phyloP scores from a whole-genome alignment of 441 rosid genomes.

The Brassica hybrid region DNA sequence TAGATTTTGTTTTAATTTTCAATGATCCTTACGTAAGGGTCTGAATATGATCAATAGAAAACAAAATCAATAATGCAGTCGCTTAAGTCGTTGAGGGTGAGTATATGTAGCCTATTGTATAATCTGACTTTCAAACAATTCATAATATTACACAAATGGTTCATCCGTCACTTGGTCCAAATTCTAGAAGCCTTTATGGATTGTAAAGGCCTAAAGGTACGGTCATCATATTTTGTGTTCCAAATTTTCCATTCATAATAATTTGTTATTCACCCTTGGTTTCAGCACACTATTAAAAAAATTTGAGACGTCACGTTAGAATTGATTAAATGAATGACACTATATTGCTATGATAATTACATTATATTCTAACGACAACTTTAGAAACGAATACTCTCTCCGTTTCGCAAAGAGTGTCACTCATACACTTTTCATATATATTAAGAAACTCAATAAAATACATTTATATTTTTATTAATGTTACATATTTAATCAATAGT shows the following conservation, averaged over 20 bases:
- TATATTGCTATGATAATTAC: not conserved
- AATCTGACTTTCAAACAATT: conserved; percentile 12
- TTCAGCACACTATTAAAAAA: not conserved
- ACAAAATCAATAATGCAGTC: conserved; percentile 29
- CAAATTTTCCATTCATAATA: too few relatives aligned
- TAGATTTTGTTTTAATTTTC: conserved; percentile 9
- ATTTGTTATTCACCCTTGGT: conserved; percentile 6
- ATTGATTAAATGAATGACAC: not conserved
- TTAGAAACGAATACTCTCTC: not conserved
- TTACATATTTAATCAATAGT: too few relatives aligned
- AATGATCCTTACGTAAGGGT: conserved; percentile 35
- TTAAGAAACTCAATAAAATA: too few relatives aligned
- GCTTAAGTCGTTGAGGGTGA: conserved; percentile 35
- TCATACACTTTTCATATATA: too few relatives aligned
- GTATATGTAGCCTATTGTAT: conserved; percentile 25
- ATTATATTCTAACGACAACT: not conserved
- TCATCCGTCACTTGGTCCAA: conserved; percentile 20
- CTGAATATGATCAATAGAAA: conserved; percentile 19
- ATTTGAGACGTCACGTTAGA: not conserved
- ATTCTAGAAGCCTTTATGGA: conserved; percentile 29
- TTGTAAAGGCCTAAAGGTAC: not conserved
- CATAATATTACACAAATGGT: conserved; percentile 13
- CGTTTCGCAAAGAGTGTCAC: too few relatives aligned
- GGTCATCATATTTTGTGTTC: conserved; percentile 13
- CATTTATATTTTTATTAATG: too few relatives aligned